phyloP scores from a whole-genome alignment of 75 land plant species.

The Cryptomeria japonica region DNA sequence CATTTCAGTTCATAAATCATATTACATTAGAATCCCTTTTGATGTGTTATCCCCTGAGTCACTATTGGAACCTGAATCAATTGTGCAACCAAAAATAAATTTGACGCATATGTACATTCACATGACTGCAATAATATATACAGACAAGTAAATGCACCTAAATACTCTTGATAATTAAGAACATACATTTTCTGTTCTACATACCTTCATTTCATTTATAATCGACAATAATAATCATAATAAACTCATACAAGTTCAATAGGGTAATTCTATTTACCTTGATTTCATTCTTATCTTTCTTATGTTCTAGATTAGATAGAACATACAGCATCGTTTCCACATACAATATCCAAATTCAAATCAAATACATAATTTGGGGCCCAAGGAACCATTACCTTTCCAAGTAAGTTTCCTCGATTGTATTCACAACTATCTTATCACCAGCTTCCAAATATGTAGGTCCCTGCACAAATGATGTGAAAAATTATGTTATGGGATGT shows the following conservation, averaged over 20 bases:
- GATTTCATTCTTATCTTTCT: background rate
- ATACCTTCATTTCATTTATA: background rate
- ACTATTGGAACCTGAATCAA: too few species aligned
- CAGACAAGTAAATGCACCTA: background rate
- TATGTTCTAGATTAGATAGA: background rate
- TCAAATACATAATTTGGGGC: background rate
- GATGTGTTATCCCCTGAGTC: too few species aligned
- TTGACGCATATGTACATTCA: background rate
- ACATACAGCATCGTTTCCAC: too few species aligned
- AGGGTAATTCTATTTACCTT: background rate
- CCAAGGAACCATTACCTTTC: slow-evolving; percentile 17
- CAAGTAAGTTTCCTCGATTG: slow-evolving; percentile 28
- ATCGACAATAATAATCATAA: too few species aligned
- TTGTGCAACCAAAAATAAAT: background rate
- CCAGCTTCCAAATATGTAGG: slow-evolving; percentile 31
- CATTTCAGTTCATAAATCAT: too few species aligned
- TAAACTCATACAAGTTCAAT: background rate
- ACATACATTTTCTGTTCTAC: background rate
- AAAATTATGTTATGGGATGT: background rate
- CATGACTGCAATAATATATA: background rate
- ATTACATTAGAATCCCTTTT: too few species aligned
- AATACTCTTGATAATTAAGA: background rate
- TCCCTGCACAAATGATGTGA: slow-evolving; percentile 16
- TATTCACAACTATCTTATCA: slow-evolving; percentile 29
- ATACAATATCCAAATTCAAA: background rate